Evolutionary conservation across 106 monocot genomes (phyloP).

Genomic region (Dioscorea dumetorum): DNA sequence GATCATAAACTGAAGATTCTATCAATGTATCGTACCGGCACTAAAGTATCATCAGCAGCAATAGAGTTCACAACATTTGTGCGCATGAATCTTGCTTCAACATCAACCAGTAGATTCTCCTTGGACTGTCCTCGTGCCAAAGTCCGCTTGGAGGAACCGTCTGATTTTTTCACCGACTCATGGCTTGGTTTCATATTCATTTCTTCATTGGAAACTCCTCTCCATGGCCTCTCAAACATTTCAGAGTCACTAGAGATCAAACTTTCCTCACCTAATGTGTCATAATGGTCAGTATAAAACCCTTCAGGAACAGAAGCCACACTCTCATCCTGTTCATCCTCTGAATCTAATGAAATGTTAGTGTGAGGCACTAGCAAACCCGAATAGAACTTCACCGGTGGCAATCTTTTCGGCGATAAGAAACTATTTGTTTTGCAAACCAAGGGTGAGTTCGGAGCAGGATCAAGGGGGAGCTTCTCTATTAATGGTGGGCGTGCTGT

Average conservation of each 20-base stretch:
- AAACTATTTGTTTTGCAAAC: conserved; percentile 20
- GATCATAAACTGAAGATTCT: neutral
- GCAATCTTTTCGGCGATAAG: conserved; percentile 38
- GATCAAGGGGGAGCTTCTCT: conserved; percentile 28
- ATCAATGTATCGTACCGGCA: neutral
- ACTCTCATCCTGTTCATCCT: conserved; percentile 51
- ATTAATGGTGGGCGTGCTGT: conserved; percentile 36
- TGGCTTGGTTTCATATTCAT: conserved; percentile 2
- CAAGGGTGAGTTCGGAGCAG: conserved; percentile 12
- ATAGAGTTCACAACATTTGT: neutral
- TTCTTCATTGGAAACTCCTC: conserved; percentile 29
- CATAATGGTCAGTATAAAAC: conserved; percentile 42
- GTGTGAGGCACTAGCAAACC: conserved; percentile 21
- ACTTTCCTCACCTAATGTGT: conserved; percentile 47
- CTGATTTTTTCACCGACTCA: conserved; percentile 7
- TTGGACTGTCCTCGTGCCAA: conserved; percentile 50
- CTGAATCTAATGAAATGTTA: conserved; percentile 21
- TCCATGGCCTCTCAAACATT: conserved; percentile 27
- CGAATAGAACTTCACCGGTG: conserved; percentile 42
- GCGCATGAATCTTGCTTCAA: conserved; percentile 10
- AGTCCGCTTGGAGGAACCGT: conserved; percentile 3
- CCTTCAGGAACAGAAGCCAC: conserved; percentile 42
- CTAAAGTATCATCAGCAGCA: neutral
- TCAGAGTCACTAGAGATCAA: conserved; percentile 42
- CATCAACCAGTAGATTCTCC: conserved; percentile 60